phyloP scores from a whole-genome alignment of 805 yeast genomes.

The Lipomyces yamadae region DNA sequence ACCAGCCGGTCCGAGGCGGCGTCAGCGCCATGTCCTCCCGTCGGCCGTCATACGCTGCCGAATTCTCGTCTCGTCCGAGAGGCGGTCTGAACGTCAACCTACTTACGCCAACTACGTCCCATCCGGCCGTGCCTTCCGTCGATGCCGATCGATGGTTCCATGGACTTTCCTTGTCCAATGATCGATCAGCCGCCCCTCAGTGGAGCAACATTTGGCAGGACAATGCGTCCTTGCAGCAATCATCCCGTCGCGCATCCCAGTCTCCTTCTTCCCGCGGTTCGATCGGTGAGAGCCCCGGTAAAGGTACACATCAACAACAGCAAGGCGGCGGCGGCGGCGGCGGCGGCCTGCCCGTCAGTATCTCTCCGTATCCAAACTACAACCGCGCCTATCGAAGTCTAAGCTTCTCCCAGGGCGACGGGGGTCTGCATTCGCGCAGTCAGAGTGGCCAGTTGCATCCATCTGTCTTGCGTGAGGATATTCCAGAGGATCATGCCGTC shows the following conservation, averaged over 20 bases:
- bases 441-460: conserved; percentile 8
- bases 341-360: conserved; percentile 2
- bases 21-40: conserved; percentile 61
- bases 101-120: conserved; percentile 30
- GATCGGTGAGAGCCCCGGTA: not conserved
- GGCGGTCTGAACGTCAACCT: conserved; percentile 16
- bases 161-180: conserved; percentile 4
- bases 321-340: not conserved
- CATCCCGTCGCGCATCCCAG: conserved; percentile 3
- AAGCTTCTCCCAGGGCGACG: conserved; percentile 10
- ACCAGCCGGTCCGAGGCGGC: conserved; percentile 50
- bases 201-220: conserved; percentile 9
- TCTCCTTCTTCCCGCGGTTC: conserved; percentile 5
- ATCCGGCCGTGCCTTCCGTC: conserved; percentile 27
- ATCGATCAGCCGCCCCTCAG: conserved; percentile 5
- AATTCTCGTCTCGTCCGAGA: conserved; percentile 51
- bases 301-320: conserved; percentile 1
- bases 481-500: conserved; percentile 24
- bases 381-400: conserved; percentile 5
- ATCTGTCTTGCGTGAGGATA: conserved; percentile 5
- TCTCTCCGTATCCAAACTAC: not conserved
- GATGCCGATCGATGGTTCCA: conserved; percentile 30
- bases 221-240: not conserved
- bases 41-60: conserved; percentile 72
- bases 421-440: conserved; percentile 1